Conservation (phyloP, 2,329 filamentous ascomycete genomes). For the Alternaria hordeiaustralica region DNA sequence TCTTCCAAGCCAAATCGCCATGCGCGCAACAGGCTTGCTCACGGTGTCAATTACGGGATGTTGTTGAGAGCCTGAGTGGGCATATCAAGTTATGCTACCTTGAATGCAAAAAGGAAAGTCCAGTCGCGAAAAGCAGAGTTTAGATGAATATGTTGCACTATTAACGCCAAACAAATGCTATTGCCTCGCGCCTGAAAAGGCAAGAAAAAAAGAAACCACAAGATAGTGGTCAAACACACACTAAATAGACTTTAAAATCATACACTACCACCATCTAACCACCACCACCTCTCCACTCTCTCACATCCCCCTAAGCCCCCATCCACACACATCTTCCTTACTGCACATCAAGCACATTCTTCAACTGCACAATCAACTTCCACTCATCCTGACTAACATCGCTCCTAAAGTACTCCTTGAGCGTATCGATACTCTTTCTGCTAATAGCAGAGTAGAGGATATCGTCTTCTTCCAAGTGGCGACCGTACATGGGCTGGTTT, state of each 20-base stretch:
- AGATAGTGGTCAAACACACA: background rate
- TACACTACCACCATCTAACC: background rate
- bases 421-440: constrained; percentile 85
- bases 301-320: background rate
- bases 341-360: constrained; percentile 85
- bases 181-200: background rate
- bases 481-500: constrained; percentile 91
- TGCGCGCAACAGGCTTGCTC: no score
- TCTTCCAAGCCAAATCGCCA: no score
- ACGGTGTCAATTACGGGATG: no score
- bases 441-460: constrained; percentile 87
- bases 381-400: constrained; percentile 94
- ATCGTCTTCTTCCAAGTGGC: constrained; percentile 92
- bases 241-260: background rate
- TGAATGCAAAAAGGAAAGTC: no score
- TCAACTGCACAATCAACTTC: constrained; percentile 92
- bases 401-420: constrained; percentile 93
- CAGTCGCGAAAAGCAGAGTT: no score
- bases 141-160: background rate
- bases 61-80: no score
- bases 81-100: no score
- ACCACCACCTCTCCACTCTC: background rate
- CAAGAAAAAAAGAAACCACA: background rate
- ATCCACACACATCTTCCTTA: background rate
- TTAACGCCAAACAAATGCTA: background rate